Conservation (phyloP, 192 early-diverging fungal species). For the Dissophora ornata region DNA sequence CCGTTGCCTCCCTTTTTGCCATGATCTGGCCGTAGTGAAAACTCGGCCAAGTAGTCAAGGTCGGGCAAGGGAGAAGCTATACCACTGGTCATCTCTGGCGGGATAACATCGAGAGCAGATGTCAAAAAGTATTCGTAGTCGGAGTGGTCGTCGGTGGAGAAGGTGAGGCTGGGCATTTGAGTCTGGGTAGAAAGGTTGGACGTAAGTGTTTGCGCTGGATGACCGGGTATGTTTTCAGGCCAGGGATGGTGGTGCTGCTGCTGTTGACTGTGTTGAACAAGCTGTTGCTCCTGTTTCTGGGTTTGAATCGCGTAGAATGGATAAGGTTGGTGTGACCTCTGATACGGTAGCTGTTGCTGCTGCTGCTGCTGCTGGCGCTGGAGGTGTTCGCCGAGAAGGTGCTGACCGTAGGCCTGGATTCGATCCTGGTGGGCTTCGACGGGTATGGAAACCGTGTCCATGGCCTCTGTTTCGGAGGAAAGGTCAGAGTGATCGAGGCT, state of each 20-base stretch:
- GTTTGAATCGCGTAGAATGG: neutral
- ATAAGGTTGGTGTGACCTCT: slow-evolving; percentile 1
- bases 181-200: neutral
- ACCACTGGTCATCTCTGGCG: neutral
- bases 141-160: slow-evolving; percentile 3
- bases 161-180: slow-evolving; percentile 16
- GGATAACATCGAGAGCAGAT: slow-evolving; percentile 3
- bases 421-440: slow-evolving; percentile 24
- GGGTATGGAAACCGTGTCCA: slow-evolving; percentile 24
- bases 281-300: slow-evolving; percentile 5
- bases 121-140: slow-evolving; percentile 25
- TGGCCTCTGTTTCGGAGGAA: slow-evolving; percentile 1
- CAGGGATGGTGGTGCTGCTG: slow-evolving; percentile 2
- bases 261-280: neutral
- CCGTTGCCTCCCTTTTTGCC: slow-evolving; percentile 42
- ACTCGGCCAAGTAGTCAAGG: slow-evolving; percentile 16
- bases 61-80: neutral
- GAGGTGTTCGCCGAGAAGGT: too few species aligned
- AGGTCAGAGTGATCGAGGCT: slow-evolving; percentile 19
- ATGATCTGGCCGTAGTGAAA: too few species aligned
- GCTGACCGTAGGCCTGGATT: slow-evolving; percentile 10
- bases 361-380: slow-evolving; percentile 11
- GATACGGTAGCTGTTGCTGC: slow-evolving; percentile 14
- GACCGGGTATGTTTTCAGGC: neutral
- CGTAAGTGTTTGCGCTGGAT: neutral